Evolutionary conservation across 108 stramenopile species (phyloP).

Genomic region (Discostella pseudostelligera): DNA sequence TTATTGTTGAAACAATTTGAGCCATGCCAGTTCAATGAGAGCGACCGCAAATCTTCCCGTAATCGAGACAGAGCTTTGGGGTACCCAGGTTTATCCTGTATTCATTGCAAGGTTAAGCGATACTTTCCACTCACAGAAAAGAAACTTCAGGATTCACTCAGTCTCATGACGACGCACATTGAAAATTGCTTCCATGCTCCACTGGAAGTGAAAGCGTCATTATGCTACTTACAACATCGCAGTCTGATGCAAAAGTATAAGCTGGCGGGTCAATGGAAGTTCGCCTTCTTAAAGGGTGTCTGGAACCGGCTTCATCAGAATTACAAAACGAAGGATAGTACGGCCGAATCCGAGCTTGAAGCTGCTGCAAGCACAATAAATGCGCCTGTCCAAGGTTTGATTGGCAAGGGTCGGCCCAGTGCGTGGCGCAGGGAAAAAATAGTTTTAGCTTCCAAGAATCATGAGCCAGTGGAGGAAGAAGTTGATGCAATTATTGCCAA

Average conservation of each 20-base stretch:
- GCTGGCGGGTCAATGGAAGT: slow-evolving; percentile 74
- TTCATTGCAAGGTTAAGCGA: slow-evolving; percentile 64
- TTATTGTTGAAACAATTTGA: slow-evolving; percentile 74
- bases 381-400: slow-evolving; percentile 19
- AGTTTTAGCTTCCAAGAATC: slow-evolving; percentile 5
- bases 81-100: slow-evolving; percentile 64
- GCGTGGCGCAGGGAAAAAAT: slow-evolving; percentile 18
- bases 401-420: slow-evolving; percentile 27
- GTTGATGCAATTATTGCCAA: slow-evolving; percentile 18
- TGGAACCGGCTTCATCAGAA: slow-evolving; percentile 79
- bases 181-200: slow-evolving; percentile 65
- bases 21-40: slow-evolving; percentile 73
- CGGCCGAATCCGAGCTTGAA: not conserved
- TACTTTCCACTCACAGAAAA: slow-evolving; percentile 85
- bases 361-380: not conserved
- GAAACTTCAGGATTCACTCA: slow-evolving; percentile 80
- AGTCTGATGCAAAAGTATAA: slow-evolving; percentile 72
- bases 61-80: slow-evolving; percentile 68
- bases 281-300: slow-evolving; percentile 74
- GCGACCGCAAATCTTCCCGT: slow-evolving; percentile 66
- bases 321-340: slow-evolving; percentile 41
- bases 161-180: slow-evolving; percentile 65
- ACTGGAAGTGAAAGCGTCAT: slow-evolving; percentile 63
- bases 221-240: slow-evolving; percentile 76
- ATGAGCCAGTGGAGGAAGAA: slow-evolving; percentile 16